Evolutionary conservation across 352 stramenopile genomes (phyloP).

Genomic region (Peronospora farinosa): DNA sequence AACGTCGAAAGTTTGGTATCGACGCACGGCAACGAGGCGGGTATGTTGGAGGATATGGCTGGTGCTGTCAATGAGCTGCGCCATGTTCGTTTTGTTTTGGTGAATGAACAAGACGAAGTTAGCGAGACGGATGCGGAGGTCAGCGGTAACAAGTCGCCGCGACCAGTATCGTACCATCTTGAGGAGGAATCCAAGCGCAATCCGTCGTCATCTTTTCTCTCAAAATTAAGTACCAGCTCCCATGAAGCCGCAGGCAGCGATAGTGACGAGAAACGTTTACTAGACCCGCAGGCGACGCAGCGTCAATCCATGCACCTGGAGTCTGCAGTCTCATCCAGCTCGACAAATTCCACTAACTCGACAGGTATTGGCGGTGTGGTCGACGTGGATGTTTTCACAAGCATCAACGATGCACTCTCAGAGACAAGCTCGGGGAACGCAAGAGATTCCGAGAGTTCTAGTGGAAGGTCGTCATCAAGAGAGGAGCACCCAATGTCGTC

Average conservation of each 20-base stretch:
- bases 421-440: constrained; percentile 29
- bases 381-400: constrained; percentile 77
- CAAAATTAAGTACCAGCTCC: constrained; percentile 12
- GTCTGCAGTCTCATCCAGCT: constrained; percentile 27
- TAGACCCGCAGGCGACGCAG: constrained; percentile 23
- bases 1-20: constrained; percentile 81
- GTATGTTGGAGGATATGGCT: constrained; percentile 86
- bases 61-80: constrained; percentile 75
- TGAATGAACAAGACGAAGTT: constrained; percentile 61
- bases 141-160: constrained; percentile 32
- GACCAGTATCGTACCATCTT: constrained; percentile 54
- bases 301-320: constrained; percentile 26
- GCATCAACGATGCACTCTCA: constrained; percentile 59
- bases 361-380: constrained; percentile 61
- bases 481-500: constrained; percentile 25
- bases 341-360: constrained; percentile 32
- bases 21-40: constrained; percentile 82
- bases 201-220: constrained; percentile 12
- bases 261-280: constrained; percentile 12
- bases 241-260: constrained; percentile 17
- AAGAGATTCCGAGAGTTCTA: constrained; percentile 16
- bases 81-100: constrained; percentile 72
- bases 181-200: constrained; percentile 67
- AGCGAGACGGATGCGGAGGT: constrained; percentile 33
- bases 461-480: constrained; percentile 16